These are phyloP conservation scores for Tetracladium marchalianum DNA, from an alignment of 495 filamentous ascomycete species.

Conservation along the genomic window DNA sequence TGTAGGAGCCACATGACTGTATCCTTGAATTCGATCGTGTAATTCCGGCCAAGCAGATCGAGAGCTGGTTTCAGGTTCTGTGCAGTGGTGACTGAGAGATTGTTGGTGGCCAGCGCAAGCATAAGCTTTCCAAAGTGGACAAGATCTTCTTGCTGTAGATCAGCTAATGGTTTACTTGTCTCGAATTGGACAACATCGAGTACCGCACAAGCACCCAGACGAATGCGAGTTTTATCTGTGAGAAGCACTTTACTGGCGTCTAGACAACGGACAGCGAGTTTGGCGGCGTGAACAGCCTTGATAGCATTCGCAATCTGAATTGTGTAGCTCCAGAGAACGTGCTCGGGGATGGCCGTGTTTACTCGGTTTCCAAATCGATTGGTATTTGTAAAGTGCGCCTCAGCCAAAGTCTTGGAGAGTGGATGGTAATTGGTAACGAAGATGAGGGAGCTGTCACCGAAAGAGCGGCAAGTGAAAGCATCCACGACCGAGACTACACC, in stretches of 20 bases:
- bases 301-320: slow-evolving; percentile 86
- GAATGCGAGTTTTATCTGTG: slow-evolving; percentile 73
- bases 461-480: slow-evolving; percentile 84
- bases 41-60: slow-evolving; percentile 61
- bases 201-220: slow-evolving; percentile 79
- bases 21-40: slow-evolving; percentile 63
- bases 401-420: slow-evolving; percentile 76
- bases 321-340: slow-evolving; percentile 81
- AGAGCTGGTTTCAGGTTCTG: slow-evolving; percentile 45
- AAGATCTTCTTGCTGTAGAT: slow-evolving; percentile 85
- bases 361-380: slow-evolving; percentile 38
- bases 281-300: slow-evolving; percentile 70
- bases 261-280: slow-evolving; percentile 74
- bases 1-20: slow-evolving; percentile 68
- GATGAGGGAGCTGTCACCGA: slow-evolving; percentile 89
- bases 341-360: slow-evolving; percentile 54
- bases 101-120: slow-evolving; percentile 63
- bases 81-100: slow-evolving; percentile 26
- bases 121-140: slow-evolving; percentile 76
- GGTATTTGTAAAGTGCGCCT: slow-evolving; percentile 62
- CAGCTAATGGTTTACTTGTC: slow-evolving; percentile 47
- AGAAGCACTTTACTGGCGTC: slow-evolving; percentile 79
- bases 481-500: slow-evolving; percentile 83
- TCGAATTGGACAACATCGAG: slow-evolving; percentile 81
- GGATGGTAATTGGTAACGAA: slow-evolving; percentile 93